Base-by-base conservation (phyloP, 2,329 filamentous ascomycete genomes). In the Phoma sp. region DNA sequence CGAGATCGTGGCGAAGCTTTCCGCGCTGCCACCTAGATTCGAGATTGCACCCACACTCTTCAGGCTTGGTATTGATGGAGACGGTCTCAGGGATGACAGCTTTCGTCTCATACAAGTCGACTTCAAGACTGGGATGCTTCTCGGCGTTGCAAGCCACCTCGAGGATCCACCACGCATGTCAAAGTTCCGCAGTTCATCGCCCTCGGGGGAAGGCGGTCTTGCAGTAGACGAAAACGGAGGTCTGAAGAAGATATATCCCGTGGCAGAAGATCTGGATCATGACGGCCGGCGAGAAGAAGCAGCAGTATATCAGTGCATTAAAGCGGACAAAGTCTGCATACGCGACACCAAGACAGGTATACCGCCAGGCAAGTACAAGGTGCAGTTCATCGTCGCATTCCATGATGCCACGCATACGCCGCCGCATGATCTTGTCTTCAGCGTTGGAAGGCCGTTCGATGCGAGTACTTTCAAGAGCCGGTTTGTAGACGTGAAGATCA, bases 401-500 rank as follows among this genome's bases (percentile, higher is more conserved):
- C 68, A 73, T 32, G 55, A 63, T 2, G 55, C 56, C 13, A 43
- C 45, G 4, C 31, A 71, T 32, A 61, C 58, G 0, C 38, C 63
- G 0, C 74, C 74, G 0, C 45, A 57, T 2, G 70, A 76, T 22
- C 35, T 77, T 10, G 66, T 77, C 2, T 75, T 75, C 29, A 73
- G 68, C 6, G 74, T 76, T 1, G 74, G 74, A 5, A 72, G 71
- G 47, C 74, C 74, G 0, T 74, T 72, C 37, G 74, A 76, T 48
- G 31, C 61, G 0, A 40, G 13, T 1, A 74, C 68, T 0, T 77
- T 76, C 35, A 48, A 61, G n/a, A 41, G 51, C 7, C 67, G 74
- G 0, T 72, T 62, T 48, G 74, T 77, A 0, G 74, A 77, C 46
- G 74, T 75, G 2, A 67, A 69, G 17, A 76, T 77, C 51, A 73